phyloP scores from a whole-genome alignment of 768 basidiomycete species.

The Fomitopsis serialis region DNA sequence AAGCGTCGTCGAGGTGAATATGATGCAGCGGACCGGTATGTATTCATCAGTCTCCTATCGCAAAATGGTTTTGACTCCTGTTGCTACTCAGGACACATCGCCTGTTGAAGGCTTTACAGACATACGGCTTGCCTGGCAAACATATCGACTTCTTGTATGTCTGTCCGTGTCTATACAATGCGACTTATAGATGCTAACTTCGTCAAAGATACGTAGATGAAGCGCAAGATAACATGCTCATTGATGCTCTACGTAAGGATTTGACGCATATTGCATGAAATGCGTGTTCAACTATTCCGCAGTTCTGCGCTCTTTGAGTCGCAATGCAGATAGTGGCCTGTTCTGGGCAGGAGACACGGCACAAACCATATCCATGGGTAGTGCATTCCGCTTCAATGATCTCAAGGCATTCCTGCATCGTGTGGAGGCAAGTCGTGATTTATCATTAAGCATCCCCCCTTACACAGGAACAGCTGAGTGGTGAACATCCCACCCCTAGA shows the following conservation, averaged over 20 bases:
- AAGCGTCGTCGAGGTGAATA: constrained; percentile 41
- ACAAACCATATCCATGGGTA: constrained; percentile 70
- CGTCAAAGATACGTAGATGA: constrained; percentile 65
- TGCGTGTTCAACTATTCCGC: not conserved
- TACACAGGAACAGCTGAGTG: no score
- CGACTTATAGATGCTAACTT: not conserved
- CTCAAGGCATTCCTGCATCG: constrained; percentile 62
- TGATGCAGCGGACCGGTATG: constrained; percentile 60
- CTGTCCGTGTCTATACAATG: not conserved
- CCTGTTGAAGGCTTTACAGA: constrained; percentile 34
- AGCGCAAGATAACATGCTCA: constrained; percentile 58
- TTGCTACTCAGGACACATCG: constrained; percentile 42
- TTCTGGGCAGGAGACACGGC: constrained; percentile 57
- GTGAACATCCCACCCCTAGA: no score
- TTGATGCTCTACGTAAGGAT: constrained; percentile 48
- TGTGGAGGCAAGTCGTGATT: constrained; percentile 36
- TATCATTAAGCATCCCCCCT: not conserved
- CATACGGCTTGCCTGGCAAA: constrained; percentile 28
- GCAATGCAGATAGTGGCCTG: not conserved
- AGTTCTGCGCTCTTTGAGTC: constrained; percentile 1
- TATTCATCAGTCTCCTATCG: not conserved
- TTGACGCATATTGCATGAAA: not conserved
- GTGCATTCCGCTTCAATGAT: constrained; percentile 67
- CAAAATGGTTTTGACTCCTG: not conserved
- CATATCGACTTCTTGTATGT: constrained; percentile 54